Conservation (phyloP, 805 yeast species). For the Lachancea waltii region DNA sequence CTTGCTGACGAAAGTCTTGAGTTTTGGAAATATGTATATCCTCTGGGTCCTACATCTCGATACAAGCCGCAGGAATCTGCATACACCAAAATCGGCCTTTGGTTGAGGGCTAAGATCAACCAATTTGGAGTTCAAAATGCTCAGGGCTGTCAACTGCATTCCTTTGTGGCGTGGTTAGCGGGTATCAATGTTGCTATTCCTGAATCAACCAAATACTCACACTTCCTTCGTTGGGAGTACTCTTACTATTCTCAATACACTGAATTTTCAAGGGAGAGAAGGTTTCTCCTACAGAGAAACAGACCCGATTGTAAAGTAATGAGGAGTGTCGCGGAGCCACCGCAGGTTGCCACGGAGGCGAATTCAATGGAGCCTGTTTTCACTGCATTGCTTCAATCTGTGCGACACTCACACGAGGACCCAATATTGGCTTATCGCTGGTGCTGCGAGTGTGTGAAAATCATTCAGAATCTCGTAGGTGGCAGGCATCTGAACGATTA, state of each 20-base stretch:
- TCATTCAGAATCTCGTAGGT: conserved; percentile 12
- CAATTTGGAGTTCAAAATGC: conserved; percentile 14
- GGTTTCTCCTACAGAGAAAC: conserved; percentile 11
- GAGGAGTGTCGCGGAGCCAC: not conserved
- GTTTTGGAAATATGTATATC: conserved; percentile 47
- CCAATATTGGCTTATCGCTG: conserved; percentile 10
- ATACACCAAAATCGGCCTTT: conserved; percentile 36
- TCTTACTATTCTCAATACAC: conserved; percentile 10
- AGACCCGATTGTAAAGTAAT: not conserved
- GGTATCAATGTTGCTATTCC: conserved; percentile 10
- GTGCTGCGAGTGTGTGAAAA: conserved; percentile 15
- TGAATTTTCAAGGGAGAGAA: conserved; percentile 12
- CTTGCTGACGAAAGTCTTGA: conserved; percentile 41
- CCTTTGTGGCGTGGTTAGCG: conserved; percentile 42
- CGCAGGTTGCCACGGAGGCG: conserved; percentile 4
- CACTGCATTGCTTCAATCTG: conserved; percentile 10
- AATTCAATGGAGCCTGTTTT: conserved; percentile 8
- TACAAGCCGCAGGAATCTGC: conserved; percentile 27
- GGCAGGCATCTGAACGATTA: conserved; percentile 12
- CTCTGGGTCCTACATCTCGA: conserved; percentile 33
- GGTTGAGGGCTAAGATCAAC: conserved; percentile 48
- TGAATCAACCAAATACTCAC: not conserved
- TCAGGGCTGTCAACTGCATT: conserved; percentile 22
- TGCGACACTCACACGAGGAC: conserved; percentile 8
- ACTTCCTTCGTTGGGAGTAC: not conserved